Evolutionary conservation across 1,284 basidiomycete species (phyloP).

Genomic region (Lentinus polychrous): DNA sequence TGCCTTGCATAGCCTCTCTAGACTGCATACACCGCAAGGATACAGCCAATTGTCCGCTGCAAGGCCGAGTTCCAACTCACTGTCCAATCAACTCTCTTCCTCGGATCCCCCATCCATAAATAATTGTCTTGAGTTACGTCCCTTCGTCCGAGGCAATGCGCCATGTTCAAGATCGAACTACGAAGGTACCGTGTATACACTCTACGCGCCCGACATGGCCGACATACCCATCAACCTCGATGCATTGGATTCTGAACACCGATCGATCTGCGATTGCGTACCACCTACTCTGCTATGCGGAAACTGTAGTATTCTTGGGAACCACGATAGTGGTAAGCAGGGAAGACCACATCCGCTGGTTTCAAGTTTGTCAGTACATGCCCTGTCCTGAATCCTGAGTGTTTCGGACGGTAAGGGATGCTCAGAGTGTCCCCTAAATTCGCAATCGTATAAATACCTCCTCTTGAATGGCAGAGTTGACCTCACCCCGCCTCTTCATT

Average conservation of each 20-base stretch:
- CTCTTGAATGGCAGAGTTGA: not conserved
- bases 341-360: not conserved
- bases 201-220: not conserved
- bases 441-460: not conserved
- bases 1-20: too few relatives aligned
- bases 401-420: not conserved
- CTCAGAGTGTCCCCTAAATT: not conserved
- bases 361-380: not conserved
- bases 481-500: not conserved
- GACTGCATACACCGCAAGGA: too few relatives aligned
- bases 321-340: not conserved
- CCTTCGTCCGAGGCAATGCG: too few relatives aligned
- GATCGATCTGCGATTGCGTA: not conserved
- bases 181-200: not conserved
- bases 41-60: too few relatives aligned
- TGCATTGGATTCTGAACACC: not conserved
- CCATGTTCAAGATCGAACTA: too few relatives aligned
- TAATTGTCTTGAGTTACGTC: too few relatives aligned
- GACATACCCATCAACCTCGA: not conserved
- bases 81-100: too few relatives aligned
- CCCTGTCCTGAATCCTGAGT: not conserved
- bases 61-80: too few relatives aligned
- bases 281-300: not conserved
- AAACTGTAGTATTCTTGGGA: not conserved
- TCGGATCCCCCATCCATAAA: too few relatives aligned